These are phyloP conservation scores for Russula brevipes DNA, from an alignment of 768 basidiomycete genomes.

Conservation along the genomic window DNA sequence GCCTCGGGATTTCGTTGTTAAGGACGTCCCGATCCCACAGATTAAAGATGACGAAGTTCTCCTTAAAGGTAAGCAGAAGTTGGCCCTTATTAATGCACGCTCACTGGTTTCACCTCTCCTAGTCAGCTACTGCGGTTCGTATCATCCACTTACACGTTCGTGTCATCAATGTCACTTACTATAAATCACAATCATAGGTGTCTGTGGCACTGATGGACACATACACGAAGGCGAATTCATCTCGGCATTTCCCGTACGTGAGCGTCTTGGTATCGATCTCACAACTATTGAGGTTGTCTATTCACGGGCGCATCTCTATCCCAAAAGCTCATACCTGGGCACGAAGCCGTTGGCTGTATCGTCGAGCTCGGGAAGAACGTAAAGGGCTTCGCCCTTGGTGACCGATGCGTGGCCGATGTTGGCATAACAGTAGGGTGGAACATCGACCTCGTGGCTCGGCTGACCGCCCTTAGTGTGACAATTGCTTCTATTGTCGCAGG, in stretches of 20 bases:
- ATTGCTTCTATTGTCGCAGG: conserved; percentile 83
- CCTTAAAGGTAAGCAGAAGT: conserved; percentile 52
- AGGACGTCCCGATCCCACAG: conserved; percentile 60
- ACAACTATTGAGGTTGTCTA: neutral
- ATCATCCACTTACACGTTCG: neutral
- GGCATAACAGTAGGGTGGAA: conserved; percentile 53
- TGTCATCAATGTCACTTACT: conserved; percentile 1
- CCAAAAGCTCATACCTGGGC: conserved; percentile 61
- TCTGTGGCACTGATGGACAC: conserved; percentile 67
- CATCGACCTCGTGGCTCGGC: neutral
- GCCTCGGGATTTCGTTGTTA: conserved; percentile 64
- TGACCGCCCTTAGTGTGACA: conserved; percentile 53
- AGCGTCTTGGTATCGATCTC: neutral
- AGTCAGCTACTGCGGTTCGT: conserved; percentile 30
- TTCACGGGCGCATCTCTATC: neutral
- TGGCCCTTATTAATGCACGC: neutral
- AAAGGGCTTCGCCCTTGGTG: conserved; percentile 67
- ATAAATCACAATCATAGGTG: conserved; percentile 35
- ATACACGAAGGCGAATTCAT: conserved; percentile 64
- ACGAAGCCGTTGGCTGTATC: conserved; percentile 69
- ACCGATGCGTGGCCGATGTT: conserved; percentile 82
- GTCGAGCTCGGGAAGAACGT: conserved; percentile 78
- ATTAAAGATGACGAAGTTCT: conserved; percentile 66
- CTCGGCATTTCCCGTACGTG: conserved; percentile 58
- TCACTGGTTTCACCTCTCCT: neutral